Conservation (phyloP, 345 rosid species). For the Barbarea vulgaris region DNA sequence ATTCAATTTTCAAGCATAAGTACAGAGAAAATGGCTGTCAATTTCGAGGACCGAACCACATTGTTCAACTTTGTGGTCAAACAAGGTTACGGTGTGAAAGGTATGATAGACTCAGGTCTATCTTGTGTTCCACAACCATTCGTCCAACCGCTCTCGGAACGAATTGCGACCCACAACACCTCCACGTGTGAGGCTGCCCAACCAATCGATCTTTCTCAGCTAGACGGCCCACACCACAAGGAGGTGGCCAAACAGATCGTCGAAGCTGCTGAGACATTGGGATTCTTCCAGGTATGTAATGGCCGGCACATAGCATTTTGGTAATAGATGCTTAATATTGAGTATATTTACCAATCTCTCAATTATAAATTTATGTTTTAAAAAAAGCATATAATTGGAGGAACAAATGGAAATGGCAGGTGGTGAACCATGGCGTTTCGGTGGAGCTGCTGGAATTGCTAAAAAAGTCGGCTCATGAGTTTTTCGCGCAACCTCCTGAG, state of each 20-base stretch:
- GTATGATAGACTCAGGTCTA: slow-evolving; percentile 54
- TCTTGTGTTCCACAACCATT: slow-evolving; percentile 47
- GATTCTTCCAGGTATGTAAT: slow-evolving; percentile 50
- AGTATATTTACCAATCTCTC: neutral
- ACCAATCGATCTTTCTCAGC: slow-evolving; percentile 52
- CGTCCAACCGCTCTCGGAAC: slow-evolving; percentile 46
- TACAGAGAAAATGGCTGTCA: slow-evolving; percentile 18
- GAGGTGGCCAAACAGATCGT: slow-evolving; percentile 43
- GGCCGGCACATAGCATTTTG: neutral
- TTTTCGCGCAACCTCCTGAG: slow-evolving; percentile 49
- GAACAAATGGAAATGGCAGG: slow-evolving; percentile 38
- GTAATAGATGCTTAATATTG: neutral
- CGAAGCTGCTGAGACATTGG: slow-evolving; percentile 54
- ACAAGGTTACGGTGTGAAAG: slow-evolving; percentile 61
- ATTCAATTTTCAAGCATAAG: slow-evolving; percentile 3
- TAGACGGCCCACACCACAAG: slow-evolving; percentile 47
- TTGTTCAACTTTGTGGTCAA: slow-evolving; percentile 54
- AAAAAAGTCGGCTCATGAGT: slow-evolving; percentile 48
- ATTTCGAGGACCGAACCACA: slow-evolving; percentile 41
- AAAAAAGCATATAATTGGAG: neutral
- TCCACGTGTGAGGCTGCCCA: slow-evolving; percentile 10
- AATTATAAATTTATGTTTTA: neutral
- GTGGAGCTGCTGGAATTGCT: slow-evolving; percentile 49
- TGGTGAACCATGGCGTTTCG: slow-evolving; percentile 60
- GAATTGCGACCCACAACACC: slow-evolving; percentile 45